phyloP scores from a whole-genome alignment of 257 asterid genomes.

The Solanum corneliomulleri region DNA sequence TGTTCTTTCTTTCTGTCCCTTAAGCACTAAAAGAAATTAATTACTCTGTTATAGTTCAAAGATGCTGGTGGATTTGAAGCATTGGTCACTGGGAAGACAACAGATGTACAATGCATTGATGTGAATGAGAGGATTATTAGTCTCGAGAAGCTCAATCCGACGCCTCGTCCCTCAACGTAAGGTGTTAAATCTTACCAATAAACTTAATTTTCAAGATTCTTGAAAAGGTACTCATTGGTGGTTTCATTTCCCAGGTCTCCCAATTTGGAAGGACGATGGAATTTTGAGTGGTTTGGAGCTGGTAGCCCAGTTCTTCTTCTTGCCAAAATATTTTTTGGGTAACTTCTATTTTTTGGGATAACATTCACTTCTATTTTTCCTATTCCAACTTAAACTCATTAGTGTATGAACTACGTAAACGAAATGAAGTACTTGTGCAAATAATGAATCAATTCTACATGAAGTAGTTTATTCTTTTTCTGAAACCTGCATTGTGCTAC shows the following conservation, averaged over 20 bases:
- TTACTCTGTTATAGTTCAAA: slow-evolving; percentile 35
- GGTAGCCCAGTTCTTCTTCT: slow-evolving; percentile 65
- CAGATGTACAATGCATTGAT: slow-evolving; percentile 51
- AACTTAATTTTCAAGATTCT: not conserved
- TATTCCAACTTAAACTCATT: not conserved
- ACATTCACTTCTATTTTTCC: not conserved
- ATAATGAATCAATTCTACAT: not conserved
- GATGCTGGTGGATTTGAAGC: slow-evolving; percentile 85
- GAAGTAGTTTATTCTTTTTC: not conserved
- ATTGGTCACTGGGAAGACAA: slow-evolving; percentile 50
- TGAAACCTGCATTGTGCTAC: not conserved
- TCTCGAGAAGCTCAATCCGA: slow-evolving; percentile 83
- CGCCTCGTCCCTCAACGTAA: slow-evolving; percentile 92
- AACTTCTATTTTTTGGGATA: slow-evolving; percentile 4
- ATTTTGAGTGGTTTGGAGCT: slow-evolving; percentile 62
- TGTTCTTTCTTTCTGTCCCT: not conserved
- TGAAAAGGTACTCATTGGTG: not conserved
- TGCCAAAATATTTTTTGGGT: slow-evolving; percentile 59
- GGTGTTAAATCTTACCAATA: slow-evolving; percentile 17
- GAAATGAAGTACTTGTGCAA: not conserved
- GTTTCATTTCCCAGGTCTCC: slow-evolving; percentile 57
- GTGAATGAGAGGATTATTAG: slow-evolving; percentile 65
- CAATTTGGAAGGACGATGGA: slow-evolving; percentile 62
- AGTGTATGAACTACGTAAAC: not conserved
- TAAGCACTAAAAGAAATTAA: not conserved